A percentile compares a stretch with the other conserved stretches of the same genome.
These are phyloP conservation scores for Tetrahymena elliotti DNA, from an alignment of 73 alveolate species.

Conservation along the genomic window DNA sequence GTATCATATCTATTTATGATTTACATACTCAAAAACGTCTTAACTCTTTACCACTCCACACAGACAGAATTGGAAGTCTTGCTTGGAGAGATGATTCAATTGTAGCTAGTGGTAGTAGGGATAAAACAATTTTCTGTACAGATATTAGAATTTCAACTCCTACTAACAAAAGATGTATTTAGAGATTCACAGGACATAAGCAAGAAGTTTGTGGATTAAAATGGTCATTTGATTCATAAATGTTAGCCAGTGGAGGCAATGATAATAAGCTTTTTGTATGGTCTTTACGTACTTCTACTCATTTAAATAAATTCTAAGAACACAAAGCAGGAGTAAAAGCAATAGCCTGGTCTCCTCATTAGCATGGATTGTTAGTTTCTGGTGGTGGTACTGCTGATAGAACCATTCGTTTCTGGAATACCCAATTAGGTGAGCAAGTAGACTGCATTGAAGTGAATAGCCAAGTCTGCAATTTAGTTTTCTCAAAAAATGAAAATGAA, in stretches of 20 bases:
- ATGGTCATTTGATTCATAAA: slow-evolving; percentile 75
- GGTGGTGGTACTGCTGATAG: slow-evolving; percentile 98
- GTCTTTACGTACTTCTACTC: slow-evolving; percentile 67
- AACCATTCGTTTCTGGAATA: slow-evolving; percentile 92
- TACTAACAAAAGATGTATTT: slow-evolving; percentile 1
- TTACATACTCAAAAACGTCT: neutral
- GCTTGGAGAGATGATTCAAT: neutral
- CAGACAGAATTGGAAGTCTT: neutral
- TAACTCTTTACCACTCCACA: neutral
- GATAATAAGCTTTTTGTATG: slow-evolving; percentile 96
- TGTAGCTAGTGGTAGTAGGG: slow-evolving; percentile 22
- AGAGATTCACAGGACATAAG: slow-evolving; percentile 56
- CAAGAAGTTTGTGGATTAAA: slow-evolving; percentile 93
- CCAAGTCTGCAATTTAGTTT: slow-evolving; percentile 88
- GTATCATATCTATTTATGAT: neutral
- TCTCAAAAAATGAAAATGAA: slow-evolving; percentile 85
- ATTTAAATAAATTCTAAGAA: slow-evolving; percentile 47
- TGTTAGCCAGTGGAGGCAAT: slow-evolving; percentile 98
- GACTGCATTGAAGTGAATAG: slow-evolving; percentile 82
- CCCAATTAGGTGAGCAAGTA: slow-evolving; percentile 61
- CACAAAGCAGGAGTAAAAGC: slow-evolving; percentile 97
- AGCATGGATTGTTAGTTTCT: slow-evolving; percentile 73
- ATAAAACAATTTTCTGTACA: slow-evolving; percentile 10
- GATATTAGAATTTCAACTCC: slow-evolving; percentile 17
- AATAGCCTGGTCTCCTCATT: slow-evolving; percentile 94